A percentile compares a stretch with the other conserved stretches of the same genome.
Conservation (phyloP, 805 yeast genomes). For the Zygosaccharomyces gambellarensis region DNA sequence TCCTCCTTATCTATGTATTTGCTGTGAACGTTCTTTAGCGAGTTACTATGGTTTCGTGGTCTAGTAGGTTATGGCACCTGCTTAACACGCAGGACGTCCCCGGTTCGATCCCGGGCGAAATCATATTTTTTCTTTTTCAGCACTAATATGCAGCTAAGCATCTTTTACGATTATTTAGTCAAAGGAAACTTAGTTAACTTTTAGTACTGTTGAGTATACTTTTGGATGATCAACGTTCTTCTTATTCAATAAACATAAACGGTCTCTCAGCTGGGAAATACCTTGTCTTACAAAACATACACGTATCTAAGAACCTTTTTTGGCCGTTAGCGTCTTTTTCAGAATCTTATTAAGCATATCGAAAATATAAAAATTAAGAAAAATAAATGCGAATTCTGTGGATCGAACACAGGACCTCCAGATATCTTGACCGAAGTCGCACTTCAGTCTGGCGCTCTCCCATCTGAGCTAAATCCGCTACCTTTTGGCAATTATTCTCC, state of each 20-base stretch:
- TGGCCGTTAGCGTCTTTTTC: too few relatives aligned
- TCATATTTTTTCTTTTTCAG: conserved; percentile 46
- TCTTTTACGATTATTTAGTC: background rate
- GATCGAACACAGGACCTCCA: conserved; percentile 81
- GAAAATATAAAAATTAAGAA: conserved; percentile 1
- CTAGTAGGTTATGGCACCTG: conserved; percentile 99
- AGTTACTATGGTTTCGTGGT: conserved; percentile 74
- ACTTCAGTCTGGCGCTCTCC: conserved; percentile 45
- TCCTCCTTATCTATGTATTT: too few relatives aligned
- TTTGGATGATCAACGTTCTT: too few relatives aligned
- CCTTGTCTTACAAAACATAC: too few relatives aligned
- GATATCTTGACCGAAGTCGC: conserved; percentile 24
- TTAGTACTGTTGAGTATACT: too few relatives aligned
- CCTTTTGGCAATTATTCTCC: too few relatives aligned
- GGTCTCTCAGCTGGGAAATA: too few relatives aligned
- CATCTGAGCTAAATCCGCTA: conserved; percentile 42
- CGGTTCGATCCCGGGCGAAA: conserved; percentile 99
- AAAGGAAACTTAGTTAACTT: too few relatives aligned
- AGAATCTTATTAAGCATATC: too few relatives aligned
- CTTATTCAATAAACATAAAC: too few relatives aligned
- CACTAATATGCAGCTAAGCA: background rate
- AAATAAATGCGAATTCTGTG: conserved; percentile 52
- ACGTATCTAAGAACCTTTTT: too few relatives aligned
- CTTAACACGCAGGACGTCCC: conserved; percentile 99
- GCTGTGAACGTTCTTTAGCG: too few relatives aligned